Conservation (phyloP, 2,329 filamentous ascomycete genomes). For the Colletotrichum higginsianum region DNA sequence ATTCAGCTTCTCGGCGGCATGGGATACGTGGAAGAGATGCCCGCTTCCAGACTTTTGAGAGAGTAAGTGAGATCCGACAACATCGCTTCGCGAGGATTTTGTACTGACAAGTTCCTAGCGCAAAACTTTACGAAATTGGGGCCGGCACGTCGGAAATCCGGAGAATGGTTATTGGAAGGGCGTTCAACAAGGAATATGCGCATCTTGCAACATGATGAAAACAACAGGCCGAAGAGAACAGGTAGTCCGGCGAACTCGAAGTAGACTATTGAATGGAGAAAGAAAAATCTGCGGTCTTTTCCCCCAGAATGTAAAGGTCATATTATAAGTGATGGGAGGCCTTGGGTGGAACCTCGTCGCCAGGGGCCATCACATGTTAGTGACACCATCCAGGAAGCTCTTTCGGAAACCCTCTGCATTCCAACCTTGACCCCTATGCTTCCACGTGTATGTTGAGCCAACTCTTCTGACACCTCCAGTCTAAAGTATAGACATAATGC, state of each 20-base stretch:
- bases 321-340: too few relatives aligned
- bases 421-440: too few relatives aligned
- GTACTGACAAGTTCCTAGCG: slow-evolving; percentile 60
- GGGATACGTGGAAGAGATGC: slow-evolving; percentile 96
- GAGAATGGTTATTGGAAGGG: slow-evolving; percentile 93
- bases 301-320: not conserved
- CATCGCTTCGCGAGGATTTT: not conserved
- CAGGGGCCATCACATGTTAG: not conserved
- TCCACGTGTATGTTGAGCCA: too few relatives aligned
- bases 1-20: slow-evolving; percentile 95
- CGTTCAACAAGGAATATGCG: slow-evolving; percentile 89
- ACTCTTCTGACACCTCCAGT: too few relatives aligned
- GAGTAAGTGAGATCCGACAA: slow-evolving; percentile 62
- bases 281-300: not conserved
- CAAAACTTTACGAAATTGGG: slow-evolving; percentile 93
- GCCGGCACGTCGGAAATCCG: slow-evolving; percentile 96
- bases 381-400: too few relatives aligned
- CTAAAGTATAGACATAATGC: too few relatives aligned
- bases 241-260: not conserved
- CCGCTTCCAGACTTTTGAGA: slow-evolving; percentile 86
- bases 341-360: too few relatives aligned
- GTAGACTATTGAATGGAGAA: not conserved
- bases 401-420: too few relatives aligned
- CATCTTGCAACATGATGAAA: slow-evolving; percentile 42
- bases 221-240: not conserved